Percentiles rank a stretch among this genome's conserved stretches.
Conservation (phyloP, 1,284 basidiomycete species). For the Testicularia cyperi region DNA sequence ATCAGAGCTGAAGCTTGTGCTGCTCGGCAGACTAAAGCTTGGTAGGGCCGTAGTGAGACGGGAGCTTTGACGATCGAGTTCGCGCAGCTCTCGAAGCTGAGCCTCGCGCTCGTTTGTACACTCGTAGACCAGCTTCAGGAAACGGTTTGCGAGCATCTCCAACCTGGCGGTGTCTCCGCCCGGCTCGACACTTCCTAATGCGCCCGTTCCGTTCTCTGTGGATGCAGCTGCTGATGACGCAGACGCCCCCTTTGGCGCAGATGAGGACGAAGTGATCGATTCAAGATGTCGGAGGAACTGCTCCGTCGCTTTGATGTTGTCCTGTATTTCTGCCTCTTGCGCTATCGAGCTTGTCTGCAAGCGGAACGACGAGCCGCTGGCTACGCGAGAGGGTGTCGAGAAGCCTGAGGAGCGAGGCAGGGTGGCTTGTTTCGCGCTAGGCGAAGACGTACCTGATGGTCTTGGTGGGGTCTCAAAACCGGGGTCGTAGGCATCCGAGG, state of each 20-base stretch:
- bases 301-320: slow-evolving; percentile 2
- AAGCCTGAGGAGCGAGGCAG: not conserved
- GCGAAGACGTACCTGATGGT: not conserved
- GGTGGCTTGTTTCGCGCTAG: not conserved
- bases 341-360: not conserved
- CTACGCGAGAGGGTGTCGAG: not conserved
- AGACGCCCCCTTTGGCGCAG: not conserved
- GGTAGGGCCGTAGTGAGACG: slow-evolving; percentile 1
- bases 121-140: slow-evolving; percentile 21
- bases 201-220: too few relatives aligned
- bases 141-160: slow-evolving; percentile 6
- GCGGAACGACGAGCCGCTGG: not conserved
- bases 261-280: not conserved
- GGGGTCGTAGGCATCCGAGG: not conserved
- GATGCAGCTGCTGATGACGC: too few relatives aligned
- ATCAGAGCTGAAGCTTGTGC: not conserved
- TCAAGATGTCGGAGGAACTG: slow-evolving; percentile 4
- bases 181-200: not conserved
- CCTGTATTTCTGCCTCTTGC: not conserved
- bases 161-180: slow-evolving; percentile 15
- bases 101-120: slow-evolving; percentile 15
- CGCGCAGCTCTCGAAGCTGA: slow-evolving; percentile 37
- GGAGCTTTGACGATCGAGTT: slow-evolving; percentile 8
- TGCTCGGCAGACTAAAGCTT: not conserved
- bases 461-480: not conserved